phyloP scores from a whole-genome alignment of 208 protist genomes.

The Trypanosoma grayi region DNA sequence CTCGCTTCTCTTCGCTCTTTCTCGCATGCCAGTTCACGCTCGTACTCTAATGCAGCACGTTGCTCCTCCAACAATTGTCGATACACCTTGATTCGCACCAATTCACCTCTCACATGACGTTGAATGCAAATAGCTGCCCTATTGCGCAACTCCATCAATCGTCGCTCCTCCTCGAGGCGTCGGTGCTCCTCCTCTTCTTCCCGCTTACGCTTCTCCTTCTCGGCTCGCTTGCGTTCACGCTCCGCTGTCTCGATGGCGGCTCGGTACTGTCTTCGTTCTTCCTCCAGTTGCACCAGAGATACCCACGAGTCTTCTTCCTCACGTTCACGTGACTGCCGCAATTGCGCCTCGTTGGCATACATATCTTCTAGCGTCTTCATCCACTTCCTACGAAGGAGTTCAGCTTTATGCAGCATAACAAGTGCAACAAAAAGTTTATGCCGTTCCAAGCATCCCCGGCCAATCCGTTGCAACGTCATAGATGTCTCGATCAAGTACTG shows the following conservation, averaged over 20 bases:
- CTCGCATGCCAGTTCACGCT: constrained; percentile 8
- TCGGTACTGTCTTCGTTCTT: neutral
- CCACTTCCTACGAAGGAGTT: constrained; percentile 9
- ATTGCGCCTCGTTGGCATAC: neutral
- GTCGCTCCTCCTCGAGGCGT: neutral
- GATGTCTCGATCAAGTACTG: constrained; percentile 7
- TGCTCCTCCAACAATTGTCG: constrained; percentile 20
- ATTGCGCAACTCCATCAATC: constrained; percentile 9
- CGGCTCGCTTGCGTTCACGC: neutral
- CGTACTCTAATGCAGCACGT: constrained; percentile 10
- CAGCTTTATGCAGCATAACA: constrained; percentile 9
- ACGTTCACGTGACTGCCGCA: neutral
- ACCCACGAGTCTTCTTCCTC: neutral
- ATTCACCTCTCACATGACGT: constrained; percentile 18
- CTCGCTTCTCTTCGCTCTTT: constrained; percentile 1
- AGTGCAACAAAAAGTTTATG: neutral
- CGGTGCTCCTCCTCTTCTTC: constrained; percentile 5
- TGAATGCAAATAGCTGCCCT: constrained; percentile 23
- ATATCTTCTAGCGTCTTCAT: neutral
- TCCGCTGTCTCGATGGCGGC: neutral
- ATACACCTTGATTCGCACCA: constrained; percentile 13
- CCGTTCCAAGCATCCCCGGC: constrained; percentile 7
- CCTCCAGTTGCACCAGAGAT: neutral
- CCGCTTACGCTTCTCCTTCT: constrained; percentile 2
- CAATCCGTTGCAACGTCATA: constrained; percentile 8